Evolutionary conservation across 352 stramenopile species (phyloP).

Genomic region (Nothophytophthora sp.): DNA sequence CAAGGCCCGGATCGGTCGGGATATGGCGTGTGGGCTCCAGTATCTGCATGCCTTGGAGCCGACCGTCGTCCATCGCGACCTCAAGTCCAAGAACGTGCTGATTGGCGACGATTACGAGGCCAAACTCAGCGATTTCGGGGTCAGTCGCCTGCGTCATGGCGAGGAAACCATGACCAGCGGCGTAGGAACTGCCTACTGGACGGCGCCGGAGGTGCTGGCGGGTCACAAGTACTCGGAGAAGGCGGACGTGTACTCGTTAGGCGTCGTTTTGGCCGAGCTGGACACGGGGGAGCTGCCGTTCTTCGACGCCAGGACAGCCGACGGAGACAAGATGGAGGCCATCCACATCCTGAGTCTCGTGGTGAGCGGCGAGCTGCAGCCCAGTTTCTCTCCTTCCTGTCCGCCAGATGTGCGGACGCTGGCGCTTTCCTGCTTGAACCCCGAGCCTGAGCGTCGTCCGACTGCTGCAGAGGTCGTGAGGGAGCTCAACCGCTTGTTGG

Average conservation of each 20-base stretch:
- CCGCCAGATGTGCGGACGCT: constrained; percentile 17
- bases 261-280: constrained; percentile 22
- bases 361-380: constrained; percentile 27
- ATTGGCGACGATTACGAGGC: constrained; percentile 26
- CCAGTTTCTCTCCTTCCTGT: constrained; percentile 19
- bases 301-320: constrained; percentile 6
- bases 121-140: constrained; percentile 48
- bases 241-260: constrained; percentile 27
- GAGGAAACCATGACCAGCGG: constrained; percentile 38
- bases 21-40: constrained; percentile 18
- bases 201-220: constrained; percentile 42
- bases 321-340: constrained; percentile 22
- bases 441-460: constrained; percentile 24
- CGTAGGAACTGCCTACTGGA: constrained; percentile 38
- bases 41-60: constrained; percentile 21
- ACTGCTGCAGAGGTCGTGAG: constrained; percentile 28
- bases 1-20: constrained; percentile 25
- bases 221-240: constrained; percentile 38
- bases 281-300: constrained; percentile 26
- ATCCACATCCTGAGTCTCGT: constrained; percentile 35
- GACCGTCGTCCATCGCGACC: constrained; percentile 67
- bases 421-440: constrained; percentile 21
- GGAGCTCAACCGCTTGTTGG: constrained; percentile 20
- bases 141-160: constrained; percentile 10
- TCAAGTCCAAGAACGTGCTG: constrained; percentile 81